phyloP scores from a whole-genome alignment of 305 asterid species.

The Petunia hybrid region DNA sequence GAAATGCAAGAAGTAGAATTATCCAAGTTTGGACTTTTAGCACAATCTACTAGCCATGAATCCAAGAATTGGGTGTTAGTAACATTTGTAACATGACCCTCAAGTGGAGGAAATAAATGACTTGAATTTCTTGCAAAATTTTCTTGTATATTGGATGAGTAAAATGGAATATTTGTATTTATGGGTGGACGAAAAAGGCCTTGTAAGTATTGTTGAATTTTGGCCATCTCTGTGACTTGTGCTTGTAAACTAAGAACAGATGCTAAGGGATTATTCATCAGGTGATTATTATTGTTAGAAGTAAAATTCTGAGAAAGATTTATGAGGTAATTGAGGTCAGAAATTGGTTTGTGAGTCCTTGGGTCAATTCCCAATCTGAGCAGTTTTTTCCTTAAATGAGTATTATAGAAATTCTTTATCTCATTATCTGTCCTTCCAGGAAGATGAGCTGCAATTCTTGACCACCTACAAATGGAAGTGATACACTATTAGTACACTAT shows the following conservation, averaged over 20 bases:
- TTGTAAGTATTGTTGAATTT: slow-evolving; percentile 1
- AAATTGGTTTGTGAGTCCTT: slow-evolving; percentile 7
- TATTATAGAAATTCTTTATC: slow-evolving; percentile 34
- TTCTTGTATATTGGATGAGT: slow-evolving; percentile 28
- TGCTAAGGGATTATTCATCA: slow-evolving; percentile 25
- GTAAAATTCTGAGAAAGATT: slow-evolving; percentile 1
- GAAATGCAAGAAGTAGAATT: slow-evolving; percentile 9
- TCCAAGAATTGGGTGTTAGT: slow-evolving; percentile 14
- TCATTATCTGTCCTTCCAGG: slow-evolving; percentile 38
- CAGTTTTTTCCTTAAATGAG: slow-evolving; percentile 31
- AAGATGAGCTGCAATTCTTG: slow-evolving; percentile 31
- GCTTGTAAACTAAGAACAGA: slow-evolving; percentile 28
- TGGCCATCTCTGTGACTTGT: slow-evolving; percentile 28
- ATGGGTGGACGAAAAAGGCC: slow-evolving; percentile 22
- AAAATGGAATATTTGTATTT: slow-evolving; percentile 25
- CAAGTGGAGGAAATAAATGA: too few species aligned
- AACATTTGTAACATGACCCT: neutral
- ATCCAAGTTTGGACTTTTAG: neutral
- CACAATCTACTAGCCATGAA: slow-evolving; percentile 6
- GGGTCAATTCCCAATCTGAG: neutral
- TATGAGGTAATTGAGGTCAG: slow-evolving; percentile 21
- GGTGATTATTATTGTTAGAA: neutral
- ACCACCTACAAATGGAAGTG: slow-evolving; percentile 29
- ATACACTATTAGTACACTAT: neutral
- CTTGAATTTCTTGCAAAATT: slow-evolving; percentile 16